Conservation (phyloP, 2,329 filamentous ascomycete species). For the Colletotrichum magnum region DNA sequence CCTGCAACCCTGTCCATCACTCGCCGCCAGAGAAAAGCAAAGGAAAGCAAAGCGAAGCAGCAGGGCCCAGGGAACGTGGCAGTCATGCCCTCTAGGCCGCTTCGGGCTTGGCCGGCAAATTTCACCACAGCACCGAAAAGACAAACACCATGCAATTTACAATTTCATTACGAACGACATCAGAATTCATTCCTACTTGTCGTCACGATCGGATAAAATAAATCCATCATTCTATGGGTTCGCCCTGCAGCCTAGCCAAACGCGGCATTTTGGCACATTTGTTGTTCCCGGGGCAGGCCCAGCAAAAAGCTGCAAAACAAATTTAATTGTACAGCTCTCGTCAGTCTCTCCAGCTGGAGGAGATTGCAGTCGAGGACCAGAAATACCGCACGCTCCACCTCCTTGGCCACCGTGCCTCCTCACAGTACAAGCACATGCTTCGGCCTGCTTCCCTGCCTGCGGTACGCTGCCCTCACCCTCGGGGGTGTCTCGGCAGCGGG, state of each 20-base stretch:
- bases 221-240: background rate
- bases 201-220: constrained; percentile 15
- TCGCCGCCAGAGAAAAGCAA: background rate
- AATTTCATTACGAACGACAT: constrained; percentile 14
- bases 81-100: constrained; percentile 14
- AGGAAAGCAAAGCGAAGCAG: background rate
- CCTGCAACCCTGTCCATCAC: constrained; percentile 5
- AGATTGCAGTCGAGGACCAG: constrained; percentile 33
- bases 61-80: constrained; percentile 11
- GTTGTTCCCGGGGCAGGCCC: constrained; percentile 24
- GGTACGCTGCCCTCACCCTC: constrained; percentile 17
- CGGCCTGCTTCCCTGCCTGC: background rate
- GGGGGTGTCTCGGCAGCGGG: constrained; percentile 1
- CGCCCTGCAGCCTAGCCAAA: constrained; percentile 21
- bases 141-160: constrained; percentile 7
- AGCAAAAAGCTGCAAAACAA: constrained; percentile 29
- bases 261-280: constrained; percentile 35
- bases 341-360: constrained; percentile 19
- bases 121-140: background rate
- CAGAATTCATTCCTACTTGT: constrained; percentile 15
- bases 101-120: constrained; percentile 16
- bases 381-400: constrained; percentile 39
- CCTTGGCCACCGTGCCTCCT: constrained; percentile 19
- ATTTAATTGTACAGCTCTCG: constrained; percentile 8
- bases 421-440: constrained; percentile 22